Base-by-base conservation (phyloP, 257 asterid genomes). In the Nicotiana obtusifolia region DNA sequence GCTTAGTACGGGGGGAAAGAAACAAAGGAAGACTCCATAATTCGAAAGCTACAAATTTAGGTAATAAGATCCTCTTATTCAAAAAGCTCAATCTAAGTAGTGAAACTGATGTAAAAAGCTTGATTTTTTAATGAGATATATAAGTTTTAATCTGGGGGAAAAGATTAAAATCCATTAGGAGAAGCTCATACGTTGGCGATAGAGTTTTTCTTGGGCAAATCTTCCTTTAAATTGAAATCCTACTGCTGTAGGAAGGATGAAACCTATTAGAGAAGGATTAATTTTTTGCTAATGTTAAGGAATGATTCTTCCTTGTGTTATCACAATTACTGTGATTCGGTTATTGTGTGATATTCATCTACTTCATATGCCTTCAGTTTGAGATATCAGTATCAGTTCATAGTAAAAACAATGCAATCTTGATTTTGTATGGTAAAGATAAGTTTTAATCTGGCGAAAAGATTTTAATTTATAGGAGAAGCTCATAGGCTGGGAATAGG, bases 41-140 rank as follows among this genome's bases (percentile, higher is more conserved):
- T 47, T 56, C 4, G n/a, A 9, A 80, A 80, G 65, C 65, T 65
- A 13, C 65, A 80, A 80, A 52, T 44, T 17, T 52, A 80, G 78
- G 65, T 56, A 80, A 80, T 22, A 28, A 35, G 4, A 68, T 31
- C 49, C 49, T 33, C 49, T 35, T 31, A 16, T 3, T 68, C 52
- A 10, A 13, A 52, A 52, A 52, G 19, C 57, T 15, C 57, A 3
- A 14, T 52, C 19, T 52, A 52, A 52, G 57, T 52, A 52, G 14
- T 52, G 56, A 52, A 52, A 14, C 19, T 52, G 19, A 52, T 14
- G 17, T 52, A 14, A 10, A 15, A 52, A 52, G 5, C 57, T 14
- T 14, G 57, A 52, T 52, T 52, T 52, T 49, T 9, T 41, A 9
- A 41, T 41, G 49, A 41, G 3, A 41, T 2, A 41, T 2, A 41